Conservation (phyloP, 331 rosid genomes). For the Ulmus americana region DNA sequence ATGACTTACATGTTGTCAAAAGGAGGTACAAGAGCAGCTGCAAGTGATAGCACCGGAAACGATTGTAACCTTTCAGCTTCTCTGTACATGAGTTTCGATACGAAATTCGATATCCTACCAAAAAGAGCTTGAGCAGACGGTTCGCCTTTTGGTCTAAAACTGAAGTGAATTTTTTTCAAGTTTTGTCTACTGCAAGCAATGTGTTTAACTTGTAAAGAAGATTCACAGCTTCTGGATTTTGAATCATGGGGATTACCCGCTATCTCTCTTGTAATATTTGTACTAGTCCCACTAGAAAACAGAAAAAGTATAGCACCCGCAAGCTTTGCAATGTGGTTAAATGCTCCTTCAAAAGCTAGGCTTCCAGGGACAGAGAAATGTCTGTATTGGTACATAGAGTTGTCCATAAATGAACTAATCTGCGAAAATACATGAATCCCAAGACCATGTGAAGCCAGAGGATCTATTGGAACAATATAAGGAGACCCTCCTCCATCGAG, state of each 20-base stretch:
- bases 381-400: constrained; percentile 36
- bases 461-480: constrained; percentile 41
- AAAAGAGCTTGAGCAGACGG: constrained; percentile 25
- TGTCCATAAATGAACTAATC: constrained; percentile 47
- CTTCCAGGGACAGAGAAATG: constrained; percentile 42
- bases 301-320: constrained; percentile 53
- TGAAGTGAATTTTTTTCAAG: constrained; percentile 36
- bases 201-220: constrained; percentile 37
- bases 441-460: constrained; percentile 35
- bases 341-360: constrained; percentile 51
- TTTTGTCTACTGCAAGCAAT: constrained; percentile 34
- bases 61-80: constrained; percentile 53
- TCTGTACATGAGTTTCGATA: constrained; percentile 37
- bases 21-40: constrained; percentile 73
- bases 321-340: constrained; percentile 45
- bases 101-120: constrained; percentile 49
- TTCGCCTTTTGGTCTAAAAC: constrained; percentile 41
- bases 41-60: constrained; percentile 51
- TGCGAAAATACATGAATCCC: constrained; percentile 44
- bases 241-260: constrained; percentile 37
- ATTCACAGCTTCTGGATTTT: constrained; percentile 25
- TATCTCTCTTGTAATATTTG: constrained; percentile 38
- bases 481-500: constrained; percentile 59
- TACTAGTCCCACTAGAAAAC: constrained; percentile 36
- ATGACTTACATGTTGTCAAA: constrained; percentile 64